Base-by-base conservation (phyloP, 106 monocot genomes). In the Narthecium ossifragum region DNA sequence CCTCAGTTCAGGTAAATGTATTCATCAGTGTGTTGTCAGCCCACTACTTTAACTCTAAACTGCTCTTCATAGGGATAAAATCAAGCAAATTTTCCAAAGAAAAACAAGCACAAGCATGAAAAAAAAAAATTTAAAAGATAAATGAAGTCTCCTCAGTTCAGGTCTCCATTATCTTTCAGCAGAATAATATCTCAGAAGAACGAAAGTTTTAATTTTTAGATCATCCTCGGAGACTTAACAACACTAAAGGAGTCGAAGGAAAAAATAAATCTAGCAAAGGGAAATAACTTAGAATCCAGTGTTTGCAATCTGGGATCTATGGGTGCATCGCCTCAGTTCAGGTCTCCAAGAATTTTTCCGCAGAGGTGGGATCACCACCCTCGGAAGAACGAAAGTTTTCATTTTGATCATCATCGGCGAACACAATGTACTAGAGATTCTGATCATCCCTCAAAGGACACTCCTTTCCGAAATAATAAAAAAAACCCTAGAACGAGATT, bases 371-470 rank as follows among this genome's bases (percentile, higher is more conserved):
- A 33, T 34, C 21, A 18, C 14, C 64, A 64, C 51, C 60, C 67
- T 68, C 56, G 58, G 67, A 68, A 68, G 67, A 68, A 68, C 58
- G 67, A 68, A 68, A 68, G 57, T 68, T 47, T 57, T 40, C 4
- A 24, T 68, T 25, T 47, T 58, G 58, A 57, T 68, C 67, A 68
- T 68, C 57, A 40, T 58, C 17, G 47, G 47, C 53, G 54, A 53
- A 4, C 40, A 46, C n/a, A n/a, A n/a, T n/a, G n/a, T n/a, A n/a
- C n/a, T n/a, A n/a, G n/a, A n/a, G n/a, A n/a, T n/a, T n/a, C n/a
- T n/a, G n/a, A n/a, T n/a, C n/a, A n/a, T n/a, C n/a, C n/a, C n/a
- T n/a, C n/a, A n/a, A n/a, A n/a, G n/a, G n/a, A n/a, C n/a, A n/a
- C n/a, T n/a, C n/a, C n/a, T n/a, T n/a, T n/a, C n/a, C n/a, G n/a